Percentiles rank a stretch among this genome's conserved stretches.
Evolutionary conservation across 805 yeast species (phyloP).

Genomic region (Yamadazyma philogaea): DNA sequence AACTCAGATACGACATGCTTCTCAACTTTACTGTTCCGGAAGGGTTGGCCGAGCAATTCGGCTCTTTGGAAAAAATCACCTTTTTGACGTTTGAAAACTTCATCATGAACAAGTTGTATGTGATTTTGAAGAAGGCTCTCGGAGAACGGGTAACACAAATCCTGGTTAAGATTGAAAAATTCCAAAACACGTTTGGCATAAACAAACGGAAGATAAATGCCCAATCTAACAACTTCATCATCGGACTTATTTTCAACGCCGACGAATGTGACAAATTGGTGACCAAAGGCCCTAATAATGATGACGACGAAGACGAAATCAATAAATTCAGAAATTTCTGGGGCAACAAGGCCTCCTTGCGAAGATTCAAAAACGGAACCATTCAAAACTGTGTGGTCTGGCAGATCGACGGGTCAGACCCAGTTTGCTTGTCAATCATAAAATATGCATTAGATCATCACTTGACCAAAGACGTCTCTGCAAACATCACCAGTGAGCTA

Average conservation of each 20-base stretch:
- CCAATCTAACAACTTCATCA: conserved; percentile 27
- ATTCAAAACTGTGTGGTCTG: conserved; percentile 91
- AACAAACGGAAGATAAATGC: conserved; percentile 53
- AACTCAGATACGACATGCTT: conserved; percentile 64
- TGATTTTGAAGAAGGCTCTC: conserved; percentile 54
- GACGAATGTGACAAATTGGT: conserved; percentile 76
- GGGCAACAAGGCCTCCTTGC: conserved; percentile 81
- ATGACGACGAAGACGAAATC: conserved; percentile 52
- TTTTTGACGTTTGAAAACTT: conserved; percentile 68
- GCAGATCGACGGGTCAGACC: conserved; percentile 54
- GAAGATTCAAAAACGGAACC: conserved; percentile 90
- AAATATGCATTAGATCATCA: conserved; percentile 64
- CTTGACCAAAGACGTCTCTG: conserved; percentile 44
- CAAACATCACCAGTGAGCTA: conserved; percentile 34
- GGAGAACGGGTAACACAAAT: conserved; percentile 47
- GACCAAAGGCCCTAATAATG: conserved; percentile 78
- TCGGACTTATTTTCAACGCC: conserved; percentile 71
- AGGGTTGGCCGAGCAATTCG: conserved; percentile 46
- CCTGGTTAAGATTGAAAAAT: conserved; percentile 27
- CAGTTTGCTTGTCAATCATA: conserved; percentile 63
- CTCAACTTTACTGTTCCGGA: conserved; percentile 51
- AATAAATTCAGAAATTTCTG: conserved; percentile 76
- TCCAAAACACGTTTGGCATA: conserved; percentile 32
- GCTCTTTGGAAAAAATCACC: conserved; percentile 69
- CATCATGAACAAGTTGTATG: conserved; percentile 57